phyloP scores from a whole-genome alignment of 2,329 filamentous ascomycete species.

The Malbranchea zuffiana region DNA sequence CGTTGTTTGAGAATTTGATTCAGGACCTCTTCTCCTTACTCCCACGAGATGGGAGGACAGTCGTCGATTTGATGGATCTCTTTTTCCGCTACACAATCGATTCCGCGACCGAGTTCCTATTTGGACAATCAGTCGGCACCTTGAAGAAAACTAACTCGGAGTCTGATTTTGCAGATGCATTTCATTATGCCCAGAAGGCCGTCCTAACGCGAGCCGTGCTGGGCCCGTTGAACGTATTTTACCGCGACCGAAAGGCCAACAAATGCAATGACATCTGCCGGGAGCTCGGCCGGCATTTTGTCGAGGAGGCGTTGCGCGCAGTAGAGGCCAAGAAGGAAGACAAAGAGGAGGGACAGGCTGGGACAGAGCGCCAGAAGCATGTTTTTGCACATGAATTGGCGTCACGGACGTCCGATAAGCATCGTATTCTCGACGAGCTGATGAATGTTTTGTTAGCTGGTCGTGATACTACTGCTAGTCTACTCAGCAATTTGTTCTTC shows the following conservation, averaged over 20 bases:
- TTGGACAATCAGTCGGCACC: conserved; percentile 57
- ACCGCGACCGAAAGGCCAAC: conserved; percentile 14
- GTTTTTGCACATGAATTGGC: conserved; percentile 66
- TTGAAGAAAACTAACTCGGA: conserved; percentile 29
- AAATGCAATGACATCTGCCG: conserved; percentile 14
- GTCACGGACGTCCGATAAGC: conserved; percentile 49
- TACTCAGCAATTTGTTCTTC: conserved; percentile 41
- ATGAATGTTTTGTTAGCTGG: conserved; percentile 49
- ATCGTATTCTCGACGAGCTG: conserved; percentile 62
- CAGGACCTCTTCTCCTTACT: conserved; percentile 46
- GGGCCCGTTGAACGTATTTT: conserved; percentile 10
- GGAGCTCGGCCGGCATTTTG: conserved; percentile 13
- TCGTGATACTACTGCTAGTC: conserved; percentile 43
- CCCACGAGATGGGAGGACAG: conserved; percentile 39
- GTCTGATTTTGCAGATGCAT: conserved; percentile 7
- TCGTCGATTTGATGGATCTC: conserved; percentile 49
- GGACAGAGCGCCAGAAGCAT: conserved; percentile 50
- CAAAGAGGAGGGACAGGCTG: conserved; percentile 55
- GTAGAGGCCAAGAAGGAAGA: conserved; percentile 51
- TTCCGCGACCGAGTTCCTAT: conserved; percentile 65
- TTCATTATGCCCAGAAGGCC: conserved; percentile 35
- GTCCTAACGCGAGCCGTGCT: background rate
- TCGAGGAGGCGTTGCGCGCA: conserved; percentile 11
- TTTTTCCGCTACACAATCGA: conserved; percentile 62
- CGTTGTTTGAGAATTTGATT: conserved; percentile 50